Conservation (phyloP, 495 filamentous ascomycete genomes). For the Neurospora intermedia region DNA sequence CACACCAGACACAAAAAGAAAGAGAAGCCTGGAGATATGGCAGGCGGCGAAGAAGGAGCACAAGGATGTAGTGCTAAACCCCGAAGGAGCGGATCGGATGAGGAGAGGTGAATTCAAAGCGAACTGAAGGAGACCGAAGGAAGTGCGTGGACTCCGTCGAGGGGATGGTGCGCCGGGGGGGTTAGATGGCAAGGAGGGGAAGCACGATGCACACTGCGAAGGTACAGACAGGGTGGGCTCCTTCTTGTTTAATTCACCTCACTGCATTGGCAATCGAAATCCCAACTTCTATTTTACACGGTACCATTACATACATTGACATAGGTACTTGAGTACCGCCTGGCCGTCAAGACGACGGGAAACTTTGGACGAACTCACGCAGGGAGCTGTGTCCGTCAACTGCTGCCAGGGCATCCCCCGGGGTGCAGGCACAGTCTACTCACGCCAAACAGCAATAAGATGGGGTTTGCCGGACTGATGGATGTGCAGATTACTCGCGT, state of each 20-base stretch:
- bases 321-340: not conserved
- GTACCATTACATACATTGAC: not conserved
- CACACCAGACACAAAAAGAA: not conserved
- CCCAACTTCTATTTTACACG: not conserved
- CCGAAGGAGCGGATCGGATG: not conserved
- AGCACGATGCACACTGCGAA: not conserved
- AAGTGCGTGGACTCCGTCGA: not conserved
- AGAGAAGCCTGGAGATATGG: not conserved
- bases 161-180: not conserved
- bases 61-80: not conserved
- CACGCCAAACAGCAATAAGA: not conserved
- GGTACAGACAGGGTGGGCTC: not conserved
- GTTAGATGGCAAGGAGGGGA: not conserved
- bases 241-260: not conserved
- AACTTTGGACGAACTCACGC: not conserved
- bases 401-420: not conserved
- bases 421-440: not conserved
- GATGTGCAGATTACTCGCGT: not conserved
- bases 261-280: not conserved
- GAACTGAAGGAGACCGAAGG: not conserved
- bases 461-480: not conserved
- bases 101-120: not conserved
- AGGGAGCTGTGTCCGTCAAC: not conserved
- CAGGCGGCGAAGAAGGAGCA: not conserved
- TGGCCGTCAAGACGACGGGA: not conserved